phyloP scores from a whole-genome alignment of 179 eudicot species.

The Heliamphora ciliata region DNA sequence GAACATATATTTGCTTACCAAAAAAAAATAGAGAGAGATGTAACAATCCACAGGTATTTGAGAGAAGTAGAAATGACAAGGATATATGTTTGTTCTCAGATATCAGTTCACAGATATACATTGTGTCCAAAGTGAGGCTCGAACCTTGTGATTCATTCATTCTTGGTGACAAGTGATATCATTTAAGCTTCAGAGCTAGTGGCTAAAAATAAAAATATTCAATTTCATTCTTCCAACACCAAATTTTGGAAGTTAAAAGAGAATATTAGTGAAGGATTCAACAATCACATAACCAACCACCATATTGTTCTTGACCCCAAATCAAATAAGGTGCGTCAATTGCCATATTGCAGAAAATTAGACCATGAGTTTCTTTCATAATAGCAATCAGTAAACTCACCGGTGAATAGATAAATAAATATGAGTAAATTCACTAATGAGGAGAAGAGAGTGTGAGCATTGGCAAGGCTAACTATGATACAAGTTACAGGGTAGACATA shows the following conservation, averaged over 20 bases:
- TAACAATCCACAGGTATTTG: background rate
- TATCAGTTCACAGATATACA: background rate
- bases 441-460: background rate
- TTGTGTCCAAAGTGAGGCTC: background rate
- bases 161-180: background rate
- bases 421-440: background rate
- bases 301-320: too few species aligned
- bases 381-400: background rate
- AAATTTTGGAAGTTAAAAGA: background rate
- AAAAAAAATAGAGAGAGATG: background rate
- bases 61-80: background rate
- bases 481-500: background rate
- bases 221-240: background rate
- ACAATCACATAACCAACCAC: too few species aligned
- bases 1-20: background rate
- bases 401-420: background rate
- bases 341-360: too few species aligned
- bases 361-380: background rate
- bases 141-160: background rate
- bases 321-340: too few species aligned
- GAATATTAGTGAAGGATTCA: background rate
- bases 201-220: background rate
- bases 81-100: too few species aligned
- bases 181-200: background rate
- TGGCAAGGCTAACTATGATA: background rate